Evolutionary conservation across 345 rosid genomes (phyloP), one percentile per base, ranked within the genome.

Genomic region (Trapa bicornis): DNA sequence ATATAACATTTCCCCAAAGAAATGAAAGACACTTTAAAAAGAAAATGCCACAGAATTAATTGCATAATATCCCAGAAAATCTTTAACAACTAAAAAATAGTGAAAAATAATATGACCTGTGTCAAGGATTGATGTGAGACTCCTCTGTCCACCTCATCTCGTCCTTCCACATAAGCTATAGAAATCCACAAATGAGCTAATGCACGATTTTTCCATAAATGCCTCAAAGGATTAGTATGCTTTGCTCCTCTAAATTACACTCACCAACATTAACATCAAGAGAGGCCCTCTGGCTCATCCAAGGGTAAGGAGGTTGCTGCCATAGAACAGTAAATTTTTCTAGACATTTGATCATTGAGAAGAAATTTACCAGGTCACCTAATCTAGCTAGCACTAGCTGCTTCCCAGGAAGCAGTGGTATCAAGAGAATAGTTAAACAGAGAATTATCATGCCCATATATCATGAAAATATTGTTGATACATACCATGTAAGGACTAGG

Each of bases 201-300:
- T 13, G 32, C 1, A 32, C 12, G 72, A 58, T 63, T 53, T 65
- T 69, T 61, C 47, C 60, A 4, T 66, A 76, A 67, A 61, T 65
- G 65, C 39, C 39, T 68, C 71, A 53, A 57, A 73, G 67, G 47
- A n/a, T 22, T 45, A 14, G 67, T 56, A 39, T 63, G 35, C 69
- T 61, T 47, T n/a, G 64, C 64, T 61, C 60, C 52, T 68, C n/a
- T 52, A 65, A 17, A 47, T 54, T 66, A 65, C 64, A 82, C 99
- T 85, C 80, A 89, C 97, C 99, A 71, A 94, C 88, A 71, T 94
- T 94, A 69, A 94, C 99, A 87, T 94, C 99, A 63, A 88, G 75
- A 43, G 85, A 74, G 11, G 91, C 76, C 84, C 96, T 91, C 68
- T 79, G 96, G 72, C 77, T 85, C 63, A 80, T 71, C 99, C 97